phyloP scores from a whole-genome alignment of 1,284 basidiomycete species.

The Entoloma clypeatum region DNA sequence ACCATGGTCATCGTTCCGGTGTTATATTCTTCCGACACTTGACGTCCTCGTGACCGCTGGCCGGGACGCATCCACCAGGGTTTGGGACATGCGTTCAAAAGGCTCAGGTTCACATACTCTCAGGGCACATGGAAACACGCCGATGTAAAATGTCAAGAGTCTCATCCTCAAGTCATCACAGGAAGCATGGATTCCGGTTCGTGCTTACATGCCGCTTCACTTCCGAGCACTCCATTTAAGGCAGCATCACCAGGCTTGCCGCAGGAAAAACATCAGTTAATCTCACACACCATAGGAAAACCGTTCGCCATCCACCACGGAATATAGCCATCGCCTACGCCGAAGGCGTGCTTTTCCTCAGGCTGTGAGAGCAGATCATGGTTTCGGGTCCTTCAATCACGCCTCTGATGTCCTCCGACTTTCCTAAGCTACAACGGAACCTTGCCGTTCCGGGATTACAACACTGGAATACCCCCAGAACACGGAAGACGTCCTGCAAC shows the following conservation, averaged over 20 bases:
- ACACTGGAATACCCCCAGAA: constrained; percentile 91
- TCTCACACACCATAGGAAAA: constrained; percentile 98
- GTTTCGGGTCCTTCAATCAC: constrained; percentile 5
- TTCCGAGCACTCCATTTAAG: too few species aligned
- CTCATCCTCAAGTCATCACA: constrained; percentile 96
- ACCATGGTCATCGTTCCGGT: constrained; percentile 96
- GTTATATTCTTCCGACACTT: constrained; percentile 93
- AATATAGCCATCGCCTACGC: constrained; percentile 95
- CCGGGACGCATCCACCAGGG: constrained; percentile 91
- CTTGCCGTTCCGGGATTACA: constrained; percentile 90
- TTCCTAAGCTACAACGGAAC: constrained; percentile 81
- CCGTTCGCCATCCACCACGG: constrained; percentile 93
- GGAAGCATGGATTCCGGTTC: constrained; percentile 99
- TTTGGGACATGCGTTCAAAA: constrained; percentile 99
- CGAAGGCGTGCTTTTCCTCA: constrained; percentile 95
- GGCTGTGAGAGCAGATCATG: constrained; percentile 54
- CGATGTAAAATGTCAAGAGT: constrained; percentile 92
- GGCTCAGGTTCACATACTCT: constrained; percentile 89
- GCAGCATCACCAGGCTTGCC: constrained; percentile 76
- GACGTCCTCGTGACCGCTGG: constrained; percentile 95
- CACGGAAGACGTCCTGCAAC: constrained; percentile 91
- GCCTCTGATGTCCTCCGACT: constrained; percentile 2
- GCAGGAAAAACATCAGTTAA: constrained; percentile 96
- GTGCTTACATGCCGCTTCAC: too few species aligned
- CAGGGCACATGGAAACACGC: constrained; percentile 92